These are phyloP conservation scores for Pinguiococcus pyrenoidosus DNA, from an alignment of 108 stramenopile species.

Conservation along the genomic window DNA sequence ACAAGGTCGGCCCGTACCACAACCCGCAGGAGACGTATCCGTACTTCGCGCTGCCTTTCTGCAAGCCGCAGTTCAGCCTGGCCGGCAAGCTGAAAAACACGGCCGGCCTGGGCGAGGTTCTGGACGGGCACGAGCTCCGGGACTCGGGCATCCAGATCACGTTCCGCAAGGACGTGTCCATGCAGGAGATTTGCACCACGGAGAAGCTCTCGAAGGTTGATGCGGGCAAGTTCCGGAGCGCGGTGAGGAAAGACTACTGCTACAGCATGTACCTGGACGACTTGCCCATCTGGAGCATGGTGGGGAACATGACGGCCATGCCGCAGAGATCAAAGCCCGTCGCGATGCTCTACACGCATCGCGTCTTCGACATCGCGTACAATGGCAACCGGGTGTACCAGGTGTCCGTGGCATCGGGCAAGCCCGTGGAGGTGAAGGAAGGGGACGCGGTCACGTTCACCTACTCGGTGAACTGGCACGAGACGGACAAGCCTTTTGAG, in stretches of 20 bases:
- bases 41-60: conserved; percentile 92
- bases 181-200: conserved; percentile 56
- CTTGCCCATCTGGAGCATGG: conserved; percentile 92
- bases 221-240: conserved; percentile 45
- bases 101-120: conserved; percentile 42
- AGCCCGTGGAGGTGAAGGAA: conserved; percentile 51
- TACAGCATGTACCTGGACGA: conserved; percentile 95
- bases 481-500: conserved; percentile 60
- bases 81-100: conserved; percentile 17
- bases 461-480: conserved; percentile 57
- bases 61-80: conserved; percentile 73
- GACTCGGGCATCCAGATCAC: conserved; percentile 57
- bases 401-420: conserved; percentile 74
- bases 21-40: conserved; percentile 96
- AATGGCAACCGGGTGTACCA: conserved; percentile 83
- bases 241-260: conserved; percentile 77
- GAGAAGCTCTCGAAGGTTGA: conserved; percentile 38
- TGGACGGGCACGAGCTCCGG: conserved; percentile 40
- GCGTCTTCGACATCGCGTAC: conserved; percentile 66
- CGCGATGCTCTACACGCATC: conserved; percentile 71
- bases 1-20: conserved; percentile 94
- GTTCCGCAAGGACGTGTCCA: conserved; percentile 29
- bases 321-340: conserved; percentile 24
- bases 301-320: conserved; percentile 68
- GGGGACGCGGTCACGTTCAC: conserved; percentile 55